Conservation (phyloP, 228 moss, liverwort and hornwort genomes). For the Sphagnum fallax region DNA sequence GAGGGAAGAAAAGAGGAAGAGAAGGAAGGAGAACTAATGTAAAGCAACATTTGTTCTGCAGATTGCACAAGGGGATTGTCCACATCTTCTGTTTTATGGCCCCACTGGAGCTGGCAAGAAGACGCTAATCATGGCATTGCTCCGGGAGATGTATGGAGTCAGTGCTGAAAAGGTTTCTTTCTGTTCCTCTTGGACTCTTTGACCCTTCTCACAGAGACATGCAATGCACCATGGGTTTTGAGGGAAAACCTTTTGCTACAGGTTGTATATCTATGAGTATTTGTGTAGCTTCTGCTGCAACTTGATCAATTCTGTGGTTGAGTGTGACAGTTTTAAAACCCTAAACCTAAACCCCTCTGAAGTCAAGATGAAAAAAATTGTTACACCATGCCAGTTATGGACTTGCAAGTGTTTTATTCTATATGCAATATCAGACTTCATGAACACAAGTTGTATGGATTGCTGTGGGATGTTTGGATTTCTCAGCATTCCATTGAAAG, state of each 20-base stretch:
- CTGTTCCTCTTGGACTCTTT: not conserved
- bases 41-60: conserved; percentile 10
- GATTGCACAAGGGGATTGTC: conserved; percentile 86
- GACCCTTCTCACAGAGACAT: too few species aligned
- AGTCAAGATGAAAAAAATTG: too few species aligned
- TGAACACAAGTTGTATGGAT: too few species aligned
- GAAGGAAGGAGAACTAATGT: too few species aligned
- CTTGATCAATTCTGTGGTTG: not conserved
- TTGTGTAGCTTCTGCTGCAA: not conserved
- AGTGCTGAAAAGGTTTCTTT: conserved; percentile 73
- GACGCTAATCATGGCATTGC: conserved; percentile 81
- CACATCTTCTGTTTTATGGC: conserved; percentile 77
- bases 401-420: too few species aligned
- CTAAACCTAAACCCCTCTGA: not conserved
- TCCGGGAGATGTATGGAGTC: conserved; percentile 75
- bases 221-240: not conserved
- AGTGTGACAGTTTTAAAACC: not conserved
- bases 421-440: too few species aligned
- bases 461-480: too few species aligned
- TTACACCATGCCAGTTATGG: too few species aligned
- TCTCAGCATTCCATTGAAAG: too few species aligned
- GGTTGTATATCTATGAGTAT: not conserved
- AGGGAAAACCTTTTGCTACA: not conserved
- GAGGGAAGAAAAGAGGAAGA: not conserved
- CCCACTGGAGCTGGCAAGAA: conserved; percentile 86